phyloP scores from a whole-genome alignment of 2,329 filamentous ascomycete species.

The Penicillium frequentans region DNA sequence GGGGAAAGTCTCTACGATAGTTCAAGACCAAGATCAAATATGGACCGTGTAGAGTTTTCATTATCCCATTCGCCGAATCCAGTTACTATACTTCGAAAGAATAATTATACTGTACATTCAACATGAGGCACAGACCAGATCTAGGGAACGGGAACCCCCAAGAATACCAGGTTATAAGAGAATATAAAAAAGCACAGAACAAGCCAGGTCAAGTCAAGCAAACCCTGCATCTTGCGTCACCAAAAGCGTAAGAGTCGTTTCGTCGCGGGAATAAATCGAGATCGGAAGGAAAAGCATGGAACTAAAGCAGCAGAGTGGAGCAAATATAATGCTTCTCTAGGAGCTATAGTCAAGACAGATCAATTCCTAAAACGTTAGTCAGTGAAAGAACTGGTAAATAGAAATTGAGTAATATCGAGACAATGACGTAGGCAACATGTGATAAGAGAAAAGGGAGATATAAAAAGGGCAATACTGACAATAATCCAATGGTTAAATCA shows the following conservation, averaged over 20 bases:
- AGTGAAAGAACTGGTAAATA: constrained; percentile 4
- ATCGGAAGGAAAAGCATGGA: neutral
- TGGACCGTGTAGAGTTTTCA: constrained; percentile 7
- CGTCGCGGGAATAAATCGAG: constrained; percentile 5
- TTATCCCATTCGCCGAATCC: constrained; percentile 15
- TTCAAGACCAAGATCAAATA: neutral
- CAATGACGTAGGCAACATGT: neutral
- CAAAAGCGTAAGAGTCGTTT: constrained; percentile 13
- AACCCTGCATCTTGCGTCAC: constrained; percentile 18
- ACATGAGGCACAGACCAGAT: constrained; percentile 8
- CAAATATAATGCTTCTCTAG: constrained; percentile 10
- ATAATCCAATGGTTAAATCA: constrained; percentile 74
- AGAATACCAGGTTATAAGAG: neutral
- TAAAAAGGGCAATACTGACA: constrained; percentile 55
- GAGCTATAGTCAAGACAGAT: constrained; percentile 14
- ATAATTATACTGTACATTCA: constrained; percentile 21
- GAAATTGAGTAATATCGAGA: neutral
- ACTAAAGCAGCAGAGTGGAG: neutral
- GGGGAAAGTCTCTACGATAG: neutral
- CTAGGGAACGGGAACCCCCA: constrained; percentile 13
- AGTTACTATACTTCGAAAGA: constrained; percentile 15
- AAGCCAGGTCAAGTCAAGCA: constrained; percentile 13
- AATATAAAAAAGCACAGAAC: constrained; percentile 1
- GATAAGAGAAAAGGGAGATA: neutral
- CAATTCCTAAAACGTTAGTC: constrained; percentile 20